Base-by-base conservation (phyloP, 2,329 filamentous ascomycete genomes). In the Sclerotinia borealis region DNA sequence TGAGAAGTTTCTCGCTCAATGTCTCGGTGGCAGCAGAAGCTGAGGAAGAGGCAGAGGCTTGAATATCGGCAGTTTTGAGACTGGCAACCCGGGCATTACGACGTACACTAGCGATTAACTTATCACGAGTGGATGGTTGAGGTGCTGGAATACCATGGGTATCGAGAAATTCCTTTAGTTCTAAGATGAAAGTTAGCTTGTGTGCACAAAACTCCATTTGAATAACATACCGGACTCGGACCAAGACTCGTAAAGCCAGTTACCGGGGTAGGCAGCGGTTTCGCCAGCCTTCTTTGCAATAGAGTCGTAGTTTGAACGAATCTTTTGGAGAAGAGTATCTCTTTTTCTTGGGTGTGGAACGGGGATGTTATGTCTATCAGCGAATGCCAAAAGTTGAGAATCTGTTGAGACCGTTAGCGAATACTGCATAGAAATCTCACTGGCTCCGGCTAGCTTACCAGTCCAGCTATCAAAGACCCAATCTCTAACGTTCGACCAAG, bases 221-320 rank as follows among this genome's bases (percentile, higher is more conserved):
- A 41, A 43, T 19, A 17, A 64, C 67, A 55, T 68, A 74, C 72
- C 72, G 68, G 93, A 97, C 68, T 96, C 79, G 59, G 90, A 88
- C 95, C 95, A 99, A 9, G 88, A 82, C 65, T 87, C 83, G 75
- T 97, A 99, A 49, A 98, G 80, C 95, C 95, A 98, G 79, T 97
- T 86, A 45, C 95, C 95, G 39, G 95, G 95, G 74, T 98, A 98
- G n/a, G 86, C 79, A 59, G 85, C 79, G 17, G 91, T 89, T 77
- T 97, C 89, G 65, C 91, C 91, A 13, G 76, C 75, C 77, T 86
- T 87, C 77, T 91, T 87, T 19, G 93, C 92, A 63, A 87, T 78
- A 1, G 84, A 78, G 70, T 96, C 90, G 74, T 96, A 98, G 77
- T 86, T 93, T 68, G 89, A 82, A 67, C 93, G 91, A 65, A 87